Percentiles rank a stretch among this genome's conserved stretches.
These are phyloP conservation scores for Leccinum fibrillosum DNA, from an alignment of 768 basidiomycete genomes.

Conservation along the genomic window DNA sequence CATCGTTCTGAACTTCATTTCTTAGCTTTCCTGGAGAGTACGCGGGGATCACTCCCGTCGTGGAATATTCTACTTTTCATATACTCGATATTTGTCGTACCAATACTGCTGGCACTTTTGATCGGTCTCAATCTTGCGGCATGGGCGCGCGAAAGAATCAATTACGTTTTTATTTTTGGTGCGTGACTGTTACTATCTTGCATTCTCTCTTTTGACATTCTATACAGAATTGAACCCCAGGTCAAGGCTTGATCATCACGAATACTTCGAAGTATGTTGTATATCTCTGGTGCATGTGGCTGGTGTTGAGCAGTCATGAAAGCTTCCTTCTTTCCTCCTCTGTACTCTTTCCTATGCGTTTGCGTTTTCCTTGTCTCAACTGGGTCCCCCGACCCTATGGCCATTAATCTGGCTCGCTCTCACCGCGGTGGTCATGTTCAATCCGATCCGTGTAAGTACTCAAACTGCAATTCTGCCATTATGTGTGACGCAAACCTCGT, in stretches of 20 bases:
- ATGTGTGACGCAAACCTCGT: not conserved
- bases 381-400: slow-evolving; percentile 73
- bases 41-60: slow-evolving; percentile 52
- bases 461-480: no score
- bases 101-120: slow-evolving; percentile 69
- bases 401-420: slow-evolving; percentile 80
- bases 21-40: slow-evolving; percentile 53
- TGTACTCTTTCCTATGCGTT: slow-evolving; percentile 75
- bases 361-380: slow-evolving; percentile 72
- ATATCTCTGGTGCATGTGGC: not conserved
- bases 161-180: slow-evolving; percentile 91
- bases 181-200: slow-evolving; percentile 10
- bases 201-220: not conserved
- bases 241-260: slow-evolving; percentile 72
- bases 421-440: slow-evolving; percentile 53
- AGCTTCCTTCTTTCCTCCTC: slow-evolving; percentile 77
- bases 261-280: slow-evolving; percentile 62
- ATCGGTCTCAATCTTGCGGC: slow-evolving; percentile 80
- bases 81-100: slow-evolving; percentile 73
- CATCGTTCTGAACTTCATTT: not conserved
- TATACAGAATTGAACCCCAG: slow-evolving; percentile 62
- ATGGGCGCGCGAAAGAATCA: slow-evolving; percentile 78
- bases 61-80: slow-evolving; percentile 75
- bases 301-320: not conserved
- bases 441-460: slow-evolving; percentile 63